Percentiles rank a stretch among this genome's conserved stretches.
These are phyloP conservation scores for Crithidia thermophila DNA, from an alignment of 208 protist species.

Conservation along the genomic window DNA sequence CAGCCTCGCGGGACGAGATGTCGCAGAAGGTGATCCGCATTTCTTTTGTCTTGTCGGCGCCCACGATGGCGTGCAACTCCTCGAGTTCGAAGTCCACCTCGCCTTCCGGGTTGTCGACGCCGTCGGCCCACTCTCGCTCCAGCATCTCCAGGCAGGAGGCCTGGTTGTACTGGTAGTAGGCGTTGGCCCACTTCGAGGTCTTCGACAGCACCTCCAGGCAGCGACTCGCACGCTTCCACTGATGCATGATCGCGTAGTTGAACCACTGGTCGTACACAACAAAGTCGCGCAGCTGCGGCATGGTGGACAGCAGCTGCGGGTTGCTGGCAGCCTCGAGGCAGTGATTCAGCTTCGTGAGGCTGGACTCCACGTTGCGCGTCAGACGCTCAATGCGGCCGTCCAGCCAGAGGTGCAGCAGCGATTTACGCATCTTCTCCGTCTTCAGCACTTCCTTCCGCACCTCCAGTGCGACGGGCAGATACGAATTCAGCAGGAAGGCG, in stretches of 20 bases:
- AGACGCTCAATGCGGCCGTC: constrained; percentile 51
- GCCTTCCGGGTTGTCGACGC: constrained; percentile 16
- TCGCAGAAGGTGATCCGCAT: constrained; percentile 19
- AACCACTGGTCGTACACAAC: constrained; percentile 64
- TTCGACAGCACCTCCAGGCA: constrained; percentile 40
- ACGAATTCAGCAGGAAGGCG: constrained; percentile 30
- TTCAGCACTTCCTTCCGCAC: constrained; percentile 27
- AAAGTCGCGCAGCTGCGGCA: constrained; percentile 66
- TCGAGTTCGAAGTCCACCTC: constrained; percentile 19
- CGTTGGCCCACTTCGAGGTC: constrained; percentile 60
- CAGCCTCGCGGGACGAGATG: not conserved
- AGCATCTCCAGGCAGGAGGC: constrained; percentile 75
- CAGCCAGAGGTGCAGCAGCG: constrained; percentile 66
- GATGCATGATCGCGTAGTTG: constrained; percentile 35
- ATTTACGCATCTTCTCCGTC: constrained; percentile 33
- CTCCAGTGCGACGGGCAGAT: constrained; percentile 34
- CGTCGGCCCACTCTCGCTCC: constrained; percentile 24
- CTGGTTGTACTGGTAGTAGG: constrained; percentile 60
- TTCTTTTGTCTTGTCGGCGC: not conserved
- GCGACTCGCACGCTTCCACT: constrained; percentile 44
- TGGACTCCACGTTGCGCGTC: constrained; percentile 36
- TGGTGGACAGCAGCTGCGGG: constrained; percentile 40
- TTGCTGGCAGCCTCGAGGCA: constrained; percentile 40
- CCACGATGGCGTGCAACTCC: constrained; percentile 12
- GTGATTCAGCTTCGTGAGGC: constrained; percentile 32